A percentile compares a stretch with the other conserved stretches of the same genome.
Evolutionary conservation across 345 rosid genomes (phyloP).

Genomic region (Erodium maritimum): DNA sequence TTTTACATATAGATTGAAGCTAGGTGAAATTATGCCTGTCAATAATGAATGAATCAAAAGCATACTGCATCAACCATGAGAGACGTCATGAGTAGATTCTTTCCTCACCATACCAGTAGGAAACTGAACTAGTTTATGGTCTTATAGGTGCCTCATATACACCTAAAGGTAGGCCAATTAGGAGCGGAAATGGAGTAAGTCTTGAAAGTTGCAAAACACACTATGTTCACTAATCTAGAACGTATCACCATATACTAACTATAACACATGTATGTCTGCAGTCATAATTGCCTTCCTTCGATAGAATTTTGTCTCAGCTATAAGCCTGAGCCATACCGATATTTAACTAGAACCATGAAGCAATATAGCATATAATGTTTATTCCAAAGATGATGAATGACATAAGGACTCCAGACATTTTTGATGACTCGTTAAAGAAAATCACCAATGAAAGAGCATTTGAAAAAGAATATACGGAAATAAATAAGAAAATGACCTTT

Average conservation of each 20-base stretch:
- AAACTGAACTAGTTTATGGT: not conserved
- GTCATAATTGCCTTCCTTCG: not conserved
- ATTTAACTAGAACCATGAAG: not conserved
- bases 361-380: not conserved
- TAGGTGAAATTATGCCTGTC: not conserved
- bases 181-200: not conserved
- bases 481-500: slow-evolving; percentile 28
- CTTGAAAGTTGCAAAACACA: not conserved
- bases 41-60: not conserved
- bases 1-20: not conserved
- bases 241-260: not conserved
- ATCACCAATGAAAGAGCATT: not conserved
- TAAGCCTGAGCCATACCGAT: not conserved
- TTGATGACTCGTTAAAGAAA: not conserved
- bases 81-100: not conserved
- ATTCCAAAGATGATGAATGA: not conserved
- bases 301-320: not conserved
- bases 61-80: not conserved
- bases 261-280: not conserved
- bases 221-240: not conserved
- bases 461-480: not conserved
- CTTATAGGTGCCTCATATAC: not conserved
- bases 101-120: not conserved
- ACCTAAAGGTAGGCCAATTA: not conserved
- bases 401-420: not conserved